These are phyloP conservation scores for Paradendryphiella salina DNA, from an alignment of 2,329 filamentous ascomycete genomes.

Conservation along the genomic window DNA sequence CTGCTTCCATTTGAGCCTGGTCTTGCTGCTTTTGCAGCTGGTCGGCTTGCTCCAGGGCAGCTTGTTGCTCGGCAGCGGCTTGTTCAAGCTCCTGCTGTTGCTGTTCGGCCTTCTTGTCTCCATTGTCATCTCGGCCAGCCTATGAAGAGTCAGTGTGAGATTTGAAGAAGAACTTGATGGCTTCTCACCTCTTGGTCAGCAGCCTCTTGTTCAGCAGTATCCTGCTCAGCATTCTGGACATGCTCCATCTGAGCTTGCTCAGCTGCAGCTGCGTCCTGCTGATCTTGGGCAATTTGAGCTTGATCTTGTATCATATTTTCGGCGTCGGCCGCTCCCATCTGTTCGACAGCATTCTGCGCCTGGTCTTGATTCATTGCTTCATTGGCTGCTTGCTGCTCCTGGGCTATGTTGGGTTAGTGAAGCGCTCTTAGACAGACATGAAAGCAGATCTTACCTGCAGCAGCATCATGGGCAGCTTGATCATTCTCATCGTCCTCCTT, in stretches of 20 bases:
- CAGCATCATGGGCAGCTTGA: constrained; percentile 8
- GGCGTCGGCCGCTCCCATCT: too few species aligned
- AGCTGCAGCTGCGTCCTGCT: constrained; percentile 10
- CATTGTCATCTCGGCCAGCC: too few species aligned
- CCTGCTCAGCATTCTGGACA: neutral
- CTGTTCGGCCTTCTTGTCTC: neutral
- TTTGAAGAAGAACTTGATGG: too few species aligned
- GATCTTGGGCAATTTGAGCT: neutral
- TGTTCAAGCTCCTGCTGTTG: constrained; percentile 8
- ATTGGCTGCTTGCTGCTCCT: constrained; percentile 8
- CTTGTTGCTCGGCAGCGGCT: constrained; percentile 9
- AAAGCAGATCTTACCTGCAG: neutral
- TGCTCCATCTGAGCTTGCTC: constrained; percentile 3
- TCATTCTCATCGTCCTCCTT: constrained; percentile 10
- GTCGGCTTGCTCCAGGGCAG: constrained; percentile 6
- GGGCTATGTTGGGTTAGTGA: constrained; percentile 2
- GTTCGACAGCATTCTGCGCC: too few species aligned
- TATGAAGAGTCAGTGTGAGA: too few species aligned
- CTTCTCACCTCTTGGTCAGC: neutral
- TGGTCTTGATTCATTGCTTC: too few species aligned
- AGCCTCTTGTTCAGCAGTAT: neutral
- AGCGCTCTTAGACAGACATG: neutral
- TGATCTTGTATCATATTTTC: too few species aligned
- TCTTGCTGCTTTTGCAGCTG: constrained; percentile 6
- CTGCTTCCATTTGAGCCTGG: constrained; percentile 4